phyloP scores from a whole-genome alignment of 176 grass and related monocot genomes.

The Oryza glumipatula region DNA sequence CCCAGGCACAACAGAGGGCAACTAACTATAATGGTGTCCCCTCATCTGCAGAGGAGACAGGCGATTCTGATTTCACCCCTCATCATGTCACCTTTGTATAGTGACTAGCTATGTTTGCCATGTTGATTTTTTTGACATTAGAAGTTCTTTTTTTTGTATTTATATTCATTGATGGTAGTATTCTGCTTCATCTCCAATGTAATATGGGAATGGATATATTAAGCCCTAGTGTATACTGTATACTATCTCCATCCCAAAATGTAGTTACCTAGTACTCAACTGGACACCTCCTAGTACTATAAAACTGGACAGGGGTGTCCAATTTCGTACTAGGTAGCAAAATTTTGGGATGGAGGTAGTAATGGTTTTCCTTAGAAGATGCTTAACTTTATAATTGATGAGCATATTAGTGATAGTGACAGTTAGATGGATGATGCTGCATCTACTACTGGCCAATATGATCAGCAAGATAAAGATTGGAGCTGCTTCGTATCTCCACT shows the following conservation, averaged over 20 bases:
- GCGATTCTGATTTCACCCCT: not conserved
- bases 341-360: not conserved
- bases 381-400: conserved; percentile 95
- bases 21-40: not conserved
- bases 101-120: conserved; percentile 1
- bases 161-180: conserved; percentile 10
- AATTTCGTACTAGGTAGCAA: too few relatives aligned
- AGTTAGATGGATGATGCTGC: conserved; percentile 47
- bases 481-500: conserved; percentile 95
- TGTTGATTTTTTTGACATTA: conserved; percentile 20
- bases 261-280: too few relatives aligned
- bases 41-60: not conserved
- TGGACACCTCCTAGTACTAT: too few relatives aligned
- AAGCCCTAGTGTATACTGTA: conserved; percentile 13
- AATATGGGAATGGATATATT: conserved; percentile 32
- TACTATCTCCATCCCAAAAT: too few relatives aligned
- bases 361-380: conserved; percentile 71
- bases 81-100: conserved; percentile 12
- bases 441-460: conserved; percentile 63
- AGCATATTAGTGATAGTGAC: conserved; percentile 60
- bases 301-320: too few relatives aligned
- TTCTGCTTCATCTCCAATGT: conserved; percentile 31
- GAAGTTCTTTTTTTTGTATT: conserved; percentile 16
- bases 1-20: conserved; percentile 4
- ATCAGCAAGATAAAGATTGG: conserved; percentile 81